Percentiles rank a stretch among this genome's conserved stretches.
Evolutionary conservation across 495 filamentous ascomycete genomes (phyloP).

Genomic region (Terfezia boudieri): DNA sequence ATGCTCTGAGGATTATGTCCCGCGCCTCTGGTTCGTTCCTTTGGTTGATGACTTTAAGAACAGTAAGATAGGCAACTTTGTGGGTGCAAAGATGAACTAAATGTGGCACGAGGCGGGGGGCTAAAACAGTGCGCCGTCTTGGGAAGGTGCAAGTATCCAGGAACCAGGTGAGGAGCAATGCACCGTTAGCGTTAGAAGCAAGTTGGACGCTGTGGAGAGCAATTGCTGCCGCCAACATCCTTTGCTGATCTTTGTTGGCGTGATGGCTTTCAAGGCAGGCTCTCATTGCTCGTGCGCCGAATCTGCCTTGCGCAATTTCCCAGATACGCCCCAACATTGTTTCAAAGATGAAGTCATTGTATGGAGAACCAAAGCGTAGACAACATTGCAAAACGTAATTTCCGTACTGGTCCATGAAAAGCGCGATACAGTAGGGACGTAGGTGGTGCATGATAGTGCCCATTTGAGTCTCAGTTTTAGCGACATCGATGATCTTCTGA

Average conservation of each 20-base stretch:
- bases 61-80: slow-evolving; percentile 94
- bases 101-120: slow-evolving; percentile 79
- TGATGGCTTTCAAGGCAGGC: slow-evolving; percentile 94
- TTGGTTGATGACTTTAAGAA: slow-evolving; percentile 96
- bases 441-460: slow-evolving; percentile 60
- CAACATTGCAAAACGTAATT: slow-evolving; percentile 97
- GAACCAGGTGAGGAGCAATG: slow-evolving; percentile 89
- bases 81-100: slow-evolving; percentile 96
- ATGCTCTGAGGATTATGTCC: slow-evolving; percentile 72
- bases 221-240: slow-evolving; percentile 84
- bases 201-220: slow-evolving; percentile 89
- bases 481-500: slow-evolving; percentile 96
- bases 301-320: slow-evolving; percentile 82
- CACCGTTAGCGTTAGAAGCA: slow-evolving; percentile 89
- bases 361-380: slow-evolving; percentile 66
- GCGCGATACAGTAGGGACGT: slow-evolving; percentile 59
- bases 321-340: slow-evolving; percentile 88
- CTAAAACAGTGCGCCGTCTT: slow-evolving; percentile 70
- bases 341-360: slow-evolving; percentile 94
- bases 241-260: slow-evolving; percentile 82
- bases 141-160: slow-evolving; percentile 95
- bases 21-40: slow-evolving; percentile 82
- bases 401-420: slow-evolving; percentile 93
- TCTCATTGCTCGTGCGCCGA: slow-evolving; percentile 86
- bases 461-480: slow-evolving; percentile 67